Evolutionary conservation across 257 asterid genomes (phyloP), one percentile per base, ranked within the genome.

Genomic region (Gardenia jasminoides): DNA sequence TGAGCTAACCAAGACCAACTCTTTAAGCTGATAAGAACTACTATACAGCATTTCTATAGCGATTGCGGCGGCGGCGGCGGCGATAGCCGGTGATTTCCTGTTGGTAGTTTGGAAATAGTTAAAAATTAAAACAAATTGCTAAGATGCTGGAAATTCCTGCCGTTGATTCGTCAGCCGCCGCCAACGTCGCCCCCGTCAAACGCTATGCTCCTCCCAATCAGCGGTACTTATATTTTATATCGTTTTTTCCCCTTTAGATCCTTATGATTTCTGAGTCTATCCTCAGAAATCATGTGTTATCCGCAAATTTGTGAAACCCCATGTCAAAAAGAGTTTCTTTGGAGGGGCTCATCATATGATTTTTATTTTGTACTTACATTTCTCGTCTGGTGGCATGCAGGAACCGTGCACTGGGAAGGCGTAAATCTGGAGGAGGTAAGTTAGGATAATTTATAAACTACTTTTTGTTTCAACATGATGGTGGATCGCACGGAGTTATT

Each of bases 201-300:
- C 96, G 95, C 78, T 94, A 92, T 79, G 98, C 97, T 15, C 97
- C 96, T 80, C 97, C 97, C 72, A 92, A 91, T 86, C 98, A 94
- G 75, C 87, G 97, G 98, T 94, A 85, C 50, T 33, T 50, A 54
- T 61, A 56, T 31, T 46, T 30, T 44, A 54, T 24, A 2, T 54
- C 61, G 3, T 75, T 50, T 16, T 78, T 10, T 66, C 4, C 66
- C 41, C 43, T 3, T 20, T 2, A 41, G 61, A 26, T 28, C 1
- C 19, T 19, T 66, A 5, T 7, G 39, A 11, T 56, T 39, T n/a
- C 12, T 36, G 43, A n/a, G n/a, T n/a, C n/a, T n/a, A n/a, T 71
- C 66, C 16, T 15, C 65, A 10, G 43, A 3, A 46, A 59, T 12
- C 58, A 66, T 74, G 28, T 2, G 47, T 76, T 24, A 20, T 46